These are phyloP conservation scores for Salvia miltiorrhiza DNA, from an alignment of 257 asterid species.

Conservation along the genomic window DNA sequence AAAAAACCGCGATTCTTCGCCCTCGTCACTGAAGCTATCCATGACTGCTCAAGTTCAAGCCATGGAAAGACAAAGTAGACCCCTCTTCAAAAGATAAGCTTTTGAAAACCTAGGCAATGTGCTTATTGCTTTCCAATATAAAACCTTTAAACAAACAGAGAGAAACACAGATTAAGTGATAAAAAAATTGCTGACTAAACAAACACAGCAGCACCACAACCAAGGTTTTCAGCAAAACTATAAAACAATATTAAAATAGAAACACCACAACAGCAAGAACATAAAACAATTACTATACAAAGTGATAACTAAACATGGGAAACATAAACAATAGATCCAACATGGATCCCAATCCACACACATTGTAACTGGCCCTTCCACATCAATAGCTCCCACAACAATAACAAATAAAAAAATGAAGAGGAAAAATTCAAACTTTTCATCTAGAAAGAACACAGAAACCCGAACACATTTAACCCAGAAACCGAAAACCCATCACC, in stretches of 20 bases:
- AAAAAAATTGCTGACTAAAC: conserved; percentile 30
- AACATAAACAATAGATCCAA: conserved; percentile 53
- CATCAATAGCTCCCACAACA: conserved; percentile 28
- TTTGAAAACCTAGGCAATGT: conserved; percentile 48
- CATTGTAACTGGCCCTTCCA: conserved; percentile 72
- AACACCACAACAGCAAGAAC: conserved; percentile 37
- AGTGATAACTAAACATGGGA: conserved; percentile 20
- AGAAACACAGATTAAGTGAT: conserved; percentile 18
- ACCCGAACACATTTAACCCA: conserved; percentile 24
- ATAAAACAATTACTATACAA: conserved; percentile 33
- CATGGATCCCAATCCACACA: conserved; percentile 89
- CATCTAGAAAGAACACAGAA: conserved; percentile 14
- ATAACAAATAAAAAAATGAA: background rate
- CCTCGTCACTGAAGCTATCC: conserved; percentile 54
- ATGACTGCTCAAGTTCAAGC: conserved; percentile 63
- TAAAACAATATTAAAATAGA: conserved; percentile 32
- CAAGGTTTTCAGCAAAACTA: conserved; percentile 45
- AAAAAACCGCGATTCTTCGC: conserved; percentile 52
- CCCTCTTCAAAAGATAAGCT: conserved; percentile 44
- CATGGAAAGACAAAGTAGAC: conserved; percentile 42
- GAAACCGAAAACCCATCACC: conserved; percentile 37
- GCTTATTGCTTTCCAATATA: conserved; percentile 44
- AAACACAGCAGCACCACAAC: conserved; percentile 44
- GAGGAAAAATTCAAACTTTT: conserved; percentile 15
- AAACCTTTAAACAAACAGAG: conserved; percentile 42